Base-by-base conservation (phyloP, 352 stramenopile species). In the Pythium scleroteichum region DNA sequence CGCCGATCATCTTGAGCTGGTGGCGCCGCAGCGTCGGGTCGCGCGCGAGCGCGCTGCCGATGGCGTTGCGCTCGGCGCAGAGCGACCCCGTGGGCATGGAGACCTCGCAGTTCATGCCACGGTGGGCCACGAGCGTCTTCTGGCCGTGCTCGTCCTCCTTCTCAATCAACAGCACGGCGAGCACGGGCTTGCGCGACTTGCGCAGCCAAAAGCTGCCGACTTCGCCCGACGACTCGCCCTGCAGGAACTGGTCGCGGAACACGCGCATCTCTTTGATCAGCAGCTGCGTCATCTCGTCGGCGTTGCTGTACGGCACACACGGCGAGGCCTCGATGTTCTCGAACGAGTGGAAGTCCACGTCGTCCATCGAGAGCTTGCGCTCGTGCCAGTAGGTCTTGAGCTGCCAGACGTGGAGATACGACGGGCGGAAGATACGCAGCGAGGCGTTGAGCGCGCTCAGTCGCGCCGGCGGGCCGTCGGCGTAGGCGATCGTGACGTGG, bases 371-470 rank as follows among this genome's bases (percentile, higher is more conserved):
- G 51, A 99, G 83, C 42, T 98, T 96, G 6, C 75, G 84, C 64
- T 98, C 88, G 69, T 99, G 94, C 97, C 97, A 99, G 72, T 99
- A 99, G 1, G 95, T 99, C 75, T 99, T 99, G 57, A 99, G 87
- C 76, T 99, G 93, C 96, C 96, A 99, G 58, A 99, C 96, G 75
- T 99, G 97, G 64, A 99, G 89, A 53, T 98, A 99, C 24, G 86
- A 97, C 22, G 95, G 95, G 16, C 73, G 64, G 73, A 98, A 99
- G 22, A 93, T 92, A 8, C 97, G 86, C 48, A 99, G 75, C 32
- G 91, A 92, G 14, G 96, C 90, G 69, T 99, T 98, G 56, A 99
- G 90, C 19, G 97, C 97, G 73, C 96, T 97, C 39, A 98, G 85
- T 22, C 97, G 77, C 24, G 97, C 97, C 3, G 95, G 93, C 27